These are phyloP conservation scores for Fusarium penzigii DNA, from an alignment of 2,329 filamentous ascomycete species.

Conservation along the genomic window DNA sequence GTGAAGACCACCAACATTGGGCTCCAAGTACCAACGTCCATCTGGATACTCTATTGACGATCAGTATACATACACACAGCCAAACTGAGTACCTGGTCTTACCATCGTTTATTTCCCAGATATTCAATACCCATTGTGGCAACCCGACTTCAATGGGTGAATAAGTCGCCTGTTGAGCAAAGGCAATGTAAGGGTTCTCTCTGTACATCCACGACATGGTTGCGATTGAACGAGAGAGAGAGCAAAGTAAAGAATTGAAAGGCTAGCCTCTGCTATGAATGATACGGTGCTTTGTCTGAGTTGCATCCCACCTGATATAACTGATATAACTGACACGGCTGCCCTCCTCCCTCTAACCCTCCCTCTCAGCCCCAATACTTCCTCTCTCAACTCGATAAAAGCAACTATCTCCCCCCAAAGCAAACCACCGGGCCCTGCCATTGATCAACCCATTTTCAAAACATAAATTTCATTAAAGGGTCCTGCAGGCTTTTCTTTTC, in stretches of 20 bases:
- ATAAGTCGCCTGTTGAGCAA: slow-evolving; percentile 25
- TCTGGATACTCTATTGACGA: slow-evolving; percentile 20
- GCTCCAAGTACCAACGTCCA: slow-evolving; percentile 28
- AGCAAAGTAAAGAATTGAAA: background rate
- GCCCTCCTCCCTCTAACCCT: too few species aligned
- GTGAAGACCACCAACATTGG: slow-evolving; percentile 20
- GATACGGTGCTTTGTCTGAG: too few species aligned
- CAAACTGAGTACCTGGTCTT: background rate
- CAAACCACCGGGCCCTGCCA: too few species aligned
- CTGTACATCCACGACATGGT: slow-evolving; percentile 31
- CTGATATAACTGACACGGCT: too few species aligned
- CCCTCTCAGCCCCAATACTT: too few species aligned
- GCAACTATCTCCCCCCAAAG: too few species aligned
- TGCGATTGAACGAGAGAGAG: background rate
- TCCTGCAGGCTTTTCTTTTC: background rate
- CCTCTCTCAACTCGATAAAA: too few species aligned
- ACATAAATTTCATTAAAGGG: too few species aligned
- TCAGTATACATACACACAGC: background rate
- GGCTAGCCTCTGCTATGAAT: too few species aligned
- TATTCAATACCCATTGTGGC: slow-evolving; percentile 29
- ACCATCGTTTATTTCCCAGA: slow-evolving; percentile 29
- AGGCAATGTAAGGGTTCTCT: slow-evolving; percentile 26
- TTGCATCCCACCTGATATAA: too few species aligned
- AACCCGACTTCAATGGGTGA: slow-evolving; percentile 18
- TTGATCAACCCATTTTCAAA: too few species aligned